Base-by-base conservation (phyloP, 2,329 filamentous ascomycete genomes). In the Triangularia verruculosa region DNA sequence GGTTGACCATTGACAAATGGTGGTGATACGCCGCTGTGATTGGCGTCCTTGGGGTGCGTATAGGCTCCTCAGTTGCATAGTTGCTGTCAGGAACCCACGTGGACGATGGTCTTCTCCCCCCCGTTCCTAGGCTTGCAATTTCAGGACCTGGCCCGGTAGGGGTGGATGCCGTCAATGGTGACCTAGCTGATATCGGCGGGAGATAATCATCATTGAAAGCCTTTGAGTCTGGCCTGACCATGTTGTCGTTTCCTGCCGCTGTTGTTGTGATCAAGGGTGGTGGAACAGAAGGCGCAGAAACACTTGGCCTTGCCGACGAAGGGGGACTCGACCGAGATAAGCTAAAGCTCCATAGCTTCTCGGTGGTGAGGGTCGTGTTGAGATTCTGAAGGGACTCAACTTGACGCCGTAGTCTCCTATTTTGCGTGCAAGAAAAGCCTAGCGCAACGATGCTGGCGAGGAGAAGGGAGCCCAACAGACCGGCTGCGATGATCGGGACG, bases 391-490 rank as follows among this genome's bases (percentile, higher is more conserved):
- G 59, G 2, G 25, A 34, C 55, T 65, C 60, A 20, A 69, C 62
- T 59, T 67, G 63, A 4, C 52, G 39, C 12, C 57, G 59, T 13
- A 68, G 61, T 20, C 64, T 52, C 8, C 62, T 62, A 11, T 67
- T 65, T 3, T 66, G 59, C 53, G 53, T 64, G 57, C 61, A 63
- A 0, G 62, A 66, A 43, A 68, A 68, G 2, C 52, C 57, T 11
- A 68, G 56, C 2, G 68, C 68, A 1, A 68, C 64, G 32, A 66
- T 59, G 13, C 57, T 58, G 8, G 64, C 66, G 12, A 68, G 57
- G 20, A 68, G 57, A 7, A 67, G 59, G 1, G 66, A 64, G 1
- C 66, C 66, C 22, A 68, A 32, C 11, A 66, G 58, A 4, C 65
- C 64, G 8, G 61, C 65, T 9, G 66, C 60, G 9, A 68, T 63